A percentile compares a stretch with the other conserved stretches of the same genome.
phyloP scores from a whole-genome alignment of 2,329 filamentous ascomycete genomes.

The Xylariaceae sp. region DNA sequence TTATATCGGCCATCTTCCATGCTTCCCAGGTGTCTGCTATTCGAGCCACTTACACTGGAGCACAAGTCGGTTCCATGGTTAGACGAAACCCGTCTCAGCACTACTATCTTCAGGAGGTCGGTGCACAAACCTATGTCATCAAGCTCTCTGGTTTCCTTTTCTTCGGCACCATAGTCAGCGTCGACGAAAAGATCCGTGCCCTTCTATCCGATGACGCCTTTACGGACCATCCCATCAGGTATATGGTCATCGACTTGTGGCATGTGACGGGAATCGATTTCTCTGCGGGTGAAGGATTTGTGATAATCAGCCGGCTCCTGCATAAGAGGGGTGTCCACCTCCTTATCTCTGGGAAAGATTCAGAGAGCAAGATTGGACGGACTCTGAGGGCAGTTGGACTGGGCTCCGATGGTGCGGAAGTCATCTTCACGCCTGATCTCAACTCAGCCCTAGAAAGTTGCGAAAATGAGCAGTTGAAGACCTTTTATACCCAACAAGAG shows the following conservation, averaged over 20 bases:
- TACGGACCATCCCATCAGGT: conserved; percentile 73
- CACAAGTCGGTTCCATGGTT: conserved; percentile 87
- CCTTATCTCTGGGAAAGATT: conserved; percentile 76
- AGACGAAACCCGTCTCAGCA: conserved; percentile 86
- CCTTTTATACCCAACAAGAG: conserved; percentile 68
- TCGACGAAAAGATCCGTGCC: conserved; percentile 80
- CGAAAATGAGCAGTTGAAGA: conserved; percentile 88
- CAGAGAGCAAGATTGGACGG: conserved; percentile 69
- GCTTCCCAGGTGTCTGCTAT: conserved; percentile 87
- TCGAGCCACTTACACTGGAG: conserved; percentile 82
- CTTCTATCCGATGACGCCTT: conserved; percentile 83
- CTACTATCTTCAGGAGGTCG: conserved; percentile 79
- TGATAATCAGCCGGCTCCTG: conserved; percentile 82
- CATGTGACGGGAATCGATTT: conserved; percentile 93
- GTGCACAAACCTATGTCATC: conserved; percentile 82
- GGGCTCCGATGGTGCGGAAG: conserved; percentile 66
- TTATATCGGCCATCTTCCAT: conserved; percentile 85
- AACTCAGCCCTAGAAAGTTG: conserved; percentile 92
- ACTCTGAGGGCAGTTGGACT: conserved; percentile 82
- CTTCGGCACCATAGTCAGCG: conserved; percentile 94
- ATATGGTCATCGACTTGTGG: conserved; percentile 81
- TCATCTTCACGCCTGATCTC: conserved; percentile 79
- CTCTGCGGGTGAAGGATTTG: conserved; percentile 92
- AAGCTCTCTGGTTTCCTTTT: conserved; percentile 96
- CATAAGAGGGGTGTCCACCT: conserved; percentile 73